Base-by-base conservation (phyloP, 768 basidiomycete species). In the Naganishia kalamii region DNA sequence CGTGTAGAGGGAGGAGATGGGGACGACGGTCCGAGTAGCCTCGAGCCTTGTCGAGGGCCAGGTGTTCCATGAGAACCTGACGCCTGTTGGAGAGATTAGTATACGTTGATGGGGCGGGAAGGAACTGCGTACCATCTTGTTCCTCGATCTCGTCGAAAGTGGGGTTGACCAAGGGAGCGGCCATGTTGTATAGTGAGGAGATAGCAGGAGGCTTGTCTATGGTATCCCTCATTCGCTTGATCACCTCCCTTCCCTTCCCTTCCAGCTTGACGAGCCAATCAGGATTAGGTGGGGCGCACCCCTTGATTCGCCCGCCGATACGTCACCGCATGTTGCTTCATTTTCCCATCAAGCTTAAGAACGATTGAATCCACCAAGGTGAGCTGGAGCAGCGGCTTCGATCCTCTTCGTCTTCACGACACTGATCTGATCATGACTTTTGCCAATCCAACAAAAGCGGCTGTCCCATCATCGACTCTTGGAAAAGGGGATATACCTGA, bases 21-120 rank as follows among this genome's bases (percentile, higher is more conserved):
- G 96, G 7, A 98, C 94, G 43, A 99, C 94, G 4, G 91, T 97
- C 71, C 94, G 85, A 40, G 93, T 98, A 15, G 94, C 92, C 80
- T 99, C 96, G 78, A 98, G 94, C 72, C 96, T 87, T 66, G 92
- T 93, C 37, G 92, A 93, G 2, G 93, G 92, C 91, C 92, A 99
- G 65, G 93, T 90, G 79, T 99, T 99, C 96, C 94, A 98, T 50
- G 93, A 94, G 70, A 98, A 83, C 62, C 94, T 85, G 49, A 97
- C 87, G 70, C 94, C 92, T 96, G 69, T 23, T n/a, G 7, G 59
- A 33, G 60, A n/a, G 8, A 35, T 44, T 15, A 29, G 51, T 43
- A 35, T 2, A 13, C 33, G 30, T 44, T 48, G 33, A 21, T 54
- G 32, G 19, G 30, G 37, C 30, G 4, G n/a, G 30, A 23, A 29